Base-by-base conservation (phyloP, 805 yeast species). In the Blastobotrys robertii region DNA sequence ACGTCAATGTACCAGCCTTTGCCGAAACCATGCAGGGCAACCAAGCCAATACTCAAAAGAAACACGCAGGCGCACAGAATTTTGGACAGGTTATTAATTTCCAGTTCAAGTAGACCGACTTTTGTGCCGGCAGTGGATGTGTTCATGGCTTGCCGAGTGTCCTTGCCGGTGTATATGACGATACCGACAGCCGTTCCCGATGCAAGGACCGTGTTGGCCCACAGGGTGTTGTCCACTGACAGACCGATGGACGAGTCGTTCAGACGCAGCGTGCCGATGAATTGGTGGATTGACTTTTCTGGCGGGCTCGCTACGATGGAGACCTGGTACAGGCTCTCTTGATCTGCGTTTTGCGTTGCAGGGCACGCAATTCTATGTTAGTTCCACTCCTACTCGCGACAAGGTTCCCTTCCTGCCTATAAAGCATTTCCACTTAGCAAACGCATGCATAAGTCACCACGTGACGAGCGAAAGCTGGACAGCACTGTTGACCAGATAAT, bases 171-270 rank as follows among this genome's bases (percentile, higher is more conserved):
- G 60, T 87, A 92, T 2, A 87, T 70, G 11, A 92, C 77, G 53
- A 90, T 79, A 1, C 95, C 98, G 38, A 88, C 68, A 6, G 94
- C 92, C 2, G 85, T 75, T 10, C 97, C 97, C 0, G 95, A 84
- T 0, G 98, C 97, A 11, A 94, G 68, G 1, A 94, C 97, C 0
- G 99, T 92, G 59, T 92, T 92, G 10, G 97, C 97, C 99, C 99
- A 92, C 59, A 94, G 63, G 0, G 98, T 86, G 56, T 90, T 88
- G 61, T 92, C 99, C 8, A 92, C 78, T 2, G 81, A 71, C 10
- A 92, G 66, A n/a, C 65, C 62, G 8, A 48, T 44, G 30, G 60
- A 55, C 3, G 92, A 84, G 15, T 73, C 66, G 41, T 77, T 79
- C 46, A 72, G 69, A 2, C 77, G 67, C 15, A 88, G 58, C 50